phyloP scores from a whole-genome alignment of 257 asterid genomes.

The Lycium ferocissimum region DNA sequence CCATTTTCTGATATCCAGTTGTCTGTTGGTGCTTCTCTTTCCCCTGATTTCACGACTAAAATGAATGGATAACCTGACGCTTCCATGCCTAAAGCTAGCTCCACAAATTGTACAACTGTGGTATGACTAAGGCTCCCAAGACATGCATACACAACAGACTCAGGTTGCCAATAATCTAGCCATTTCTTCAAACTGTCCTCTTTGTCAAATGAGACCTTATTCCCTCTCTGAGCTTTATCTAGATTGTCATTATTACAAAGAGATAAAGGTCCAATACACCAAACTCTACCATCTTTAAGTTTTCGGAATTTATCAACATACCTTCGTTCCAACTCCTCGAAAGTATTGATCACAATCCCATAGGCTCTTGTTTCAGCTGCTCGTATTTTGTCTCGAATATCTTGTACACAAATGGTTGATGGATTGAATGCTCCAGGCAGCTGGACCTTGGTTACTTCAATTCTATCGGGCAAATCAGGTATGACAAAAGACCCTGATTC shows the following conservation, averaged over 20 bases:
- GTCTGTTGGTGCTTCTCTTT: constrained; percentile 9
- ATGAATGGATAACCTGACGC: constrained; percentile 1
- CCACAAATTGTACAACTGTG: not conserved
- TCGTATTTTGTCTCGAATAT: not conserved
- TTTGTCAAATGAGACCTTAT: not conserved
- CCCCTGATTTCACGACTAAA: constrained; percentile 9
- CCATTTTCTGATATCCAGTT: not conserved
- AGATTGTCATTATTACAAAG: not conserved
- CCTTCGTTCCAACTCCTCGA: constrained; percentile 22
- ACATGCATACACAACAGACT: not conserved
- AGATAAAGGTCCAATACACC: constrained; percentile 33
- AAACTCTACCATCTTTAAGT: not conserved
- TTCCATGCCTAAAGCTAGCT: not conserved
- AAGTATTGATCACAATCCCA: constrained; percentile 27
- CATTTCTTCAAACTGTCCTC: not conserved
- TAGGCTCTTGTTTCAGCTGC: constrained; percentile 26
- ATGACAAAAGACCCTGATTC: not conserved
- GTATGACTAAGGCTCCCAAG: not conserved
- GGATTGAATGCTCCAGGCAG: not conserved
- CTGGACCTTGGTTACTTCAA: constrained; percentile 8
- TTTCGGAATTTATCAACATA: not conserved
- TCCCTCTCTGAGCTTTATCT: constrained; percentile 20
- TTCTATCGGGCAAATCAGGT: not conserved
- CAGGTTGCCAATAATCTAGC: constrained; percentile 22
- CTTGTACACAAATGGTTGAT: not conserved